phyloP scores from a whole-genome alignment of 371 early-diverging fungal species.

The Mortierella sp. region DNA sequence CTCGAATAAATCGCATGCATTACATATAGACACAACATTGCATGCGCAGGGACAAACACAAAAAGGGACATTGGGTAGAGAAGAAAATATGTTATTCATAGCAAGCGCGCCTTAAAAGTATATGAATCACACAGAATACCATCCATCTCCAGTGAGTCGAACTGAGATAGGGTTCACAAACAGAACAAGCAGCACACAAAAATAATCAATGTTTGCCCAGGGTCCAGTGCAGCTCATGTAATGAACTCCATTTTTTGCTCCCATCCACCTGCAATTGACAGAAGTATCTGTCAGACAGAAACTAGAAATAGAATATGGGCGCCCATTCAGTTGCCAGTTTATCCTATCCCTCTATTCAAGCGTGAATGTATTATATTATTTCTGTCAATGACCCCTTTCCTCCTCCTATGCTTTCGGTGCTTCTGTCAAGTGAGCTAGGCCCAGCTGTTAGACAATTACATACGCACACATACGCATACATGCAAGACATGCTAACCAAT shows the following conservation, averaged over 20 bases:
- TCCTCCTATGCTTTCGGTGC: neutral
- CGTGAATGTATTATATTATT: neutral
- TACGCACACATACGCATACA: neutral
- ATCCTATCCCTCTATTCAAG: neutral
- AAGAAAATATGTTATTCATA: neutral
- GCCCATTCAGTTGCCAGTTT: neutral
- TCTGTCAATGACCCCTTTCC: neutral
- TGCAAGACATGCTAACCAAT: neutral
- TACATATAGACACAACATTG: neutral
- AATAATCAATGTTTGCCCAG: neutral
- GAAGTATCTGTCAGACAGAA: no score
- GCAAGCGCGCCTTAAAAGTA: no score
- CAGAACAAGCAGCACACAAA: neutral
- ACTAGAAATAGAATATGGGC: neutral
- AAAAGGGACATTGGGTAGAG: neutral
- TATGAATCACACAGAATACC: neutral
- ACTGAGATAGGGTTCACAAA: neutral
- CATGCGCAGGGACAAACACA: neutral
- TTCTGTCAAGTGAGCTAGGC: neutral
- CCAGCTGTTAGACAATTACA: neutral
- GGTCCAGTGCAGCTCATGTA: neutral
- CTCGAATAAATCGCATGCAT: neutral
- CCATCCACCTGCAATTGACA: no score
- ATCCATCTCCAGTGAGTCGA: neutral
- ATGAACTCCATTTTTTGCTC: no score